Conservation (phyloP, 2,329 filamentous ascomycete genomes). For the Metarhizium rileyi region DNA sequence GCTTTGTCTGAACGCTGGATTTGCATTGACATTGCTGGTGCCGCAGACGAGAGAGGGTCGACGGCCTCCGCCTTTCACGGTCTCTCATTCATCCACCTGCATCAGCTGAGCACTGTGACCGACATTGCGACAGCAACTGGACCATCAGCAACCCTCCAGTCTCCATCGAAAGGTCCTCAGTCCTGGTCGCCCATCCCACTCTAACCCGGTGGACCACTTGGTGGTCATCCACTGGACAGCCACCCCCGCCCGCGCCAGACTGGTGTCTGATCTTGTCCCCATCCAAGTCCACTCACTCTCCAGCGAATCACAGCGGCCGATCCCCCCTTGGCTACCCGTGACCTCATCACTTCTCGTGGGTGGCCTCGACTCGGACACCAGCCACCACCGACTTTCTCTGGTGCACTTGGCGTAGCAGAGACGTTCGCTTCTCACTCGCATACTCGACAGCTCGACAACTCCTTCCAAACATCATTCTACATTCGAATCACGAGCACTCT, state of each 20-base stretch:
- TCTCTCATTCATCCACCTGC: constrained; percentile 3
- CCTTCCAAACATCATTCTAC: background rate
- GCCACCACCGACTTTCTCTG: background rate
- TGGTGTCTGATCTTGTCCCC: constrained; percentile 6
- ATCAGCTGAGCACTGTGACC: constrained; percentile 4
- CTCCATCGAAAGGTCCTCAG: background rate
- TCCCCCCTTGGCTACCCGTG: constrained; percentile 13
- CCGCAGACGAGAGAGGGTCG: background rate
- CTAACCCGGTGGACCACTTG: background rate
- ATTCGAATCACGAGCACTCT: background rate
- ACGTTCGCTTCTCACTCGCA: background rate
- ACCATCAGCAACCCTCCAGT: background rate
- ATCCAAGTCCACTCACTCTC: background rate
- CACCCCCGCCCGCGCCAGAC: constrained; percentile 5
- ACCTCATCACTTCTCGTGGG: constrained; percentile 15
- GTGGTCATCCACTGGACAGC: constrained; percentile 5
- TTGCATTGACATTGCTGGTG: background rate
- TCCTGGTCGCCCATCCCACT: constrained; percentile 1
- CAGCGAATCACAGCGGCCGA: constrained; percentile 12
- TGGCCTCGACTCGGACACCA: constrained; percentile 6
- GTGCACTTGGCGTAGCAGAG: constrained; percentile 6
- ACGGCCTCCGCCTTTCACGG: constrained; percentile 1
- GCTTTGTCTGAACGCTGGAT: background rate
- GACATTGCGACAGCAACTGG: background rate
- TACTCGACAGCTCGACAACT: background rate